Evolutionary conservation across 768 basidiomycete species (phyloP).

Genomic region (Gelatoporia subvermispora): DNA sequence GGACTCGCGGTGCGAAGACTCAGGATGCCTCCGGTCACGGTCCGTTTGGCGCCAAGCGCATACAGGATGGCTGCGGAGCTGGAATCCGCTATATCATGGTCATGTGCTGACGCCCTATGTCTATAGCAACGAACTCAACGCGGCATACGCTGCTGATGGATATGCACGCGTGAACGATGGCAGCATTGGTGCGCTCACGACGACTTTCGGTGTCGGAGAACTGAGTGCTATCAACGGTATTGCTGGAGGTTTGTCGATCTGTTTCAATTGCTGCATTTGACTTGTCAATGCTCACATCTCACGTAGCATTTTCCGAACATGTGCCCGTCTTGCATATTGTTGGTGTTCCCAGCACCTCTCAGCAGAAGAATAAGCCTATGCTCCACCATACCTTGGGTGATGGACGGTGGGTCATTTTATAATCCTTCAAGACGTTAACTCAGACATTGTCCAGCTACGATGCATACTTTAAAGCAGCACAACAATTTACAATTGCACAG

Average conservation of each 20-base stretch:
- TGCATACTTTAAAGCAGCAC: slow-evolving; percentile 71
- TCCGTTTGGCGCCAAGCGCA: no score
- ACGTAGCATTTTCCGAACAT: slow-evolving; percentile 75
- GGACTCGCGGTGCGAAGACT: no score
- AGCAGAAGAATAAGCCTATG: slow-evolving; percentile 68
- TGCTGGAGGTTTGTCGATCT: slow-evolving; percentile 51
- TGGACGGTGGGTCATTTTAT: slow-evolving; percentile 44
- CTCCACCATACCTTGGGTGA: slow-evolving; percentile 90
- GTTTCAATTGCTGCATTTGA: neutral
- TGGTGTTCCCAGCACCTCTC: slow-evolving; percentile 70
- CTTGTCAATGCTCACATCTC: neutral
- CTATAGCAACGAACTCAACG: slow-evolving; percentile 75
- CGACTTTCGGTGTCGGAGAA: slow-evolving; percentile 95
- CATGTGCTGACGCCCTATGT: neutral
- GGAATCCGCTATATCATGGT: neutral
- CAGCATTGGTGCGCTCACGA: slow-evolving; percentile 66
- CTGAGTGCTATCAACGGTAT: slow-evolving; percentile 83
- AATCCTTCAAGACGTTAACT: neutral
- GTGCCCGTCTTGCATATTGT: slow-evolving; percentile 88
- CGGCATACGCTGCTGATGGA: slow-evolving; percentile 88
- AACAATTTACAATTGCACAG: slow-evolving; percentile 70
- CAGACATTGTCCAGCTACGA: slow-evolving; percentile 49
- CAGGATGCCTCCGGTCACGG: no score
- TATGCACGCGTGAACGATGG: slow-evolving; percentile 84
- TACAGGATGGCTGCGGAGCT: no score